Evolutionary conservation across 2,329 filamentous ascomycete species (phyloP).

Genomic region (Diaporthe australafricana): DNA sequence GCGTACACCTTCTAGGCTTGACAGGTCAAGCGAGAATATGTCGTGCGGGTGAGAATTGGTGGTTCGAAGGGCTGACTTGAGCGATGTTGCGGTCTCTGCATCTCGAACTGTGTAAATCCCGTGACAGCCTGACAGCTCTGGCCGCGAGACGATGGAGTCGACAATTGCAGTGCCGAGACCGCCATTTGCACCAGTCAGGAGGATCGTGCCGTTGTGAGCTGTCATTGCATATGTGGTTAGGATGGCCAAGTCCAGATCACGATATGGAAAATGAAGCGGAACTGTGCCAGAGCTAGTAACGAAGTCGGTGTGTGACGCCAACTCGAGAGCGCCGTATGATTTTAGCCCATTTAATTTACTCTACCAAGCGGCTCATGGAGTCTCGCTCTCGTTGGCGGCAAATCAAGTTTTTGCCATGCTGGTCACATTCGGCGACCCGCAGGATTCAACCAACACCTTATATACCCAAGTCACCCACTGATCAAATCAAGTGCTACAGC

Average conservation of each 20-base stretch:
- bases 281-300: not conserved
- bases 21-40: constrained; percentile 47
- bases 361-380: no score
- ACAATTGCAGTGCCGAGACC: constrained; percentile 53
- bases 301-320: no score
- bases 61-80: constrained; percentile 43
- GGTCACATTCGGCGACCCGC: no score
- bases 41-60: constrained; percentile 45
- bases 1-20: constrained; percentile 44
- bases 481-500: no score
- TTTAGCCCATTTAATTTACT: no score
- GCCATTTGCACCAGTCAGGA: constrained; percentile 54
- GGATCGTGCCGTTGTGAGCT: constrained; percentile 43
- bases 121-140: constrained; percentile 47
- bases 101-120: constrained; percentile 52
- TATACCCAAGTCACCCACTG: no score
- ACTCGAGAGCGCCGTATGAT: no score
- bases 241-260: not conserved
- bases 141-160: constrained; percentile 43
- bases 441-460: no score
- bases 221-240: not conserved
- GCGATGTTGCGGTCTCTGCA: constrained; percentile 44
- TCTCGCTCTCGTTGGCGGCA: no score
- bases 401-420: no score
- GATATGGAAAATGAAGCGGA: not conserved